Percentiles rank a stretch among this genome's conserved stretches.
These are phyloP conservation scores for Thoreauomyces humboldtii DNA, from an alignment of 192 early-diverging fungal species.

Conservation along the genomic window DNA sequence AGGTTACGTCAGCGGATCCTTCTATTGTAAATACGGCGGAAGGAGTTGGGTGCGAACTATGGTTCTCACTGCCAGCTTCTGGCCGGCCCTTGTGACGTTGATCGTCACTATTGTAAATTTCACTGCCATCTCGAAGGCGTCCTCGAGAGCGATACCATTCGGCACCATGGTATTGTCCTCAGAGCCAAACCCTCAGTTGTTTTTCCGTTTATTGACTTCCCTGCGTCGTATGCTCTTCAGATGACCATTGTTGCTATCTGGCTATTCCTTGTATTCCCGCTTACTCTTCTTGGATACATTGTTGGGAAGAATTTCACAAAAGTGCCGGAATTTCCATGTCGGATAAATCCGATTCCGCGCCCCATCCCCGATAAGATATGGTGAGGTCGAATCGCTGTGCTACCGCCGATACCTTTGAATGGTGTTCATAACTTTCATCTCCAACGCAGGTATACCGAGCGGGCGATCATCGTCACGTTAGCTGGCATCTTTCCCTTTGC, in stretches of 20 bases:
- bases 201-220: too few relatives aligned
- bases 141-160: slow-evolving; percentile 87
- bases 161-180: slow-evolving; percentile 65
- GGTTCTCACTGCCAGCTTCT: slow-evolving; percentile 66
- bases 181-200: too few relatives aligned
- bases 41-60: slow-evolving; percentile 66
- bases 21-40: slow-evolving; percentile 55
- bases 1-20: slow-evolving; percentile 67
- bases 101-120: slow-evolving; percentile 76
- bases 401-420: too few relatives aligned
- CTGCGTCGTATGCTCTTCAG: too few relatives aligned
- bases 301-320: slow-evolving; percentile 64
- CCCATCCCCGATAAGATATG: slow-evolving; percentile 87
- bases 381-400: too few relatives aligned
- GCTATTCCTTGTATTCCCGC: slow-evolving; percentile 78
- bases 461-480: slow-evolving; percentile 69
- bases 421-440: neutral
- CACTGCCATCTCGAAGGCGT: slow-evolving; percentile 73
- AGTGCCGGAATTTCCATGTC: slow-evolving; percentile 68
- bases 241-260: slow-evolving; percentile 78
- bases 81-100: slow-evolving; percentile 58
- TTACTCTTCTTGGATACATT: slow-evolving; percentile 78
- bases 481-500: slow-evolving; percentile 89
- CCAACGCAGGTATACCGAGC: slow-evolving; percentile 59
- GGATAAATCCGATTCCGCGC: slow-evolving; percentile 90